Evolutionary conservation across 768 basidiomycete species (phyloP), one percentile per base, ranked within the genome.

Genomic region (Kwoniella sp.): DNA sequence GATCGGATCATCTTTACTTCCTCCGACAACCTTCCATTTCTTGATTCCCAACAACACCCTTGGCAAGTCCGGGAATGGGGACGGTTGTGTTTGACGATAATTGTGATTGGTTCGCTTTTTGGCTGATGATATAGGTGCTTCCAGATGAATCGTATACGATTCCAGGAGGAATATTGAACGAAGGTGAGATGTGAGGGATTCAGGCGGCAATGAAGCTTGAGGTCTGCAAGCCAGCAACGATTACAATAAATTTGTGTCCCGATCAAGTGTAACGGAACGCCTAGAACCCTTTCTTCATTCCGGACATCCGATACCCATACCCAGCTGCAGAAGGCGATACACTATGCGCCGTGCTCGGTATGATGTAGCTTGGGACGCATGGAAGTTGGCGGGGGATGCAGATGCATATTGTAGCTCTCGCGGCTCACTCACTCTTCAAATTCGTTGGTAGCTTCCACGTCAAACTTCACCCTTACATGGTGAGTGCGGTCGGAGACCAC

Each of bases 351-450:
- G n/a, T n/a, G n/a, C n/a, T n/a, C n/a, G n/a, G n/a, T n/a, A n/a
- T n/a, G n/a, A n/a, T n/a, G n/a, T n/a, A n/a, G n/a, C n/a, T n/a
- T n/a, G n/a, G n/a, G n/a, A n/a, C n/a, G n/a, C n/a, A n/a, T n/a
- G n/a, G n/a, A n/a, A n/a, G n/a, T n/a, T n/a, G n/a, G n/a, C n/a
- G n/a, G n/a, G n/a, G n/a, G n/a, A n/a, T n/a, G n/a, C n/a, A n/a
- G n/a, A n/a, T n/a, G n/a, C n/a, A n/a, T n/a, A n/a, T n/a, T n/a
- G n/a, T n/a, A n/a, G n/a, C n/a, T n/a, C n/a, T n/a, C n/a, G n/a
- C n/a, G n/a, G n/a, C n/a, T n/a, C 37, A 61, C 70, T 60, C 37
- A 75, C 73, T 44, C 54, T 52, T 75, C 73, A 25, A 68, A 68
- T 29, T 64, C 59, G 40, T 75, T 59, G 2, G 73, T 75, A 21